These are phyloP conservation scores for Chytriomyces confervae DNA, from an alignment of 192 early-diverging fungal genomes.

Conservation along the genomic window DNA sequence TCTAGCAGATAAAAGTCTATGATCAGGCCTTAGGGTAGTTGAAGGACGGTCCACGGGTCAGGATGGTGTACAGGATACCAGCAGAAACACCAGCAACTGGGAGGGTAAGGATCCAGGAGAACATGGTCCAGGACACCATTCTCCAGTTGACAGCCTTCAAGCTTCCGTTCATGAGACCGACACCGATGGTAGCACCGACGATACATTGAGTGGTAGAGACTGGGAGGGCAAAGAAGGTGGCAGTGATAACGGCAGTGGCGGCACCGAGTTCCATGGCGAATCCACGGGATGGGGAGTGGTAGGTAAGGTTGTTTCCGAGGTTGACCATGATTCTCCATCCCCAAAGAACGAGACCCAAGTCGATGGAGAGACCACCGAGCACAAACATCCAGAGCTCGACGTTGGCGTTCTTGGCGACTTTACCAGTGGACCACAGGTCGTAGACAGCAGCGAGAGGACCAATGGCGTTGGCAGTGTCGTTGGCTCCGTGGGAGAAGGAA, in stretches of 20 bases:
- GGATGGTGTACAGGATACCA: constrained; percentile 75
- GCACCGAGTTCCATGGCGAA: constrained; percentile 82
- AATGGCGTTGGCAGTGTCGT: constrained; percentile 87
- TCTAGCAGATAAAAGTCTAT: too few species aligned
- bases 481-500: constrained; percentile 84
- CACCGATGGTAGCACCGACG: constrained; percentile 72
- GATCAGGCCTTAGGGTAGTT: background rate
- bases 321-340: constrained; percentile 80
- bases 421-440: constrained; percentile 65
- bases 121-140: constrained; percentile 66
- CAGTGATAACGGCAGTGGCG: constrained; percentile 78
- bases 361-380: constrained; percentile 75
- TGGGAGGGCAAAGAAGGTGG: constrained; percentile 77
- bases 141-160: constrained; percentile 43
- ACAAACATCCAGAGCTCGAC: constrained; percentile 80
- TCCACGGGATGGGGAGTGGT: constrained; percentile 79
- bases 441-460: constrained; percentile 81
- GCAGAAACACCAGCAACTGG: constrained; percentile 68
- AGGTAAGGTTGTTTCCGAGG: constrained; percentile 85
- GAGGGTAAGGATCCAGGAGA: constrained; percentile 79
- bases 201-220: constrained; percentile 88
- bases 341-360: constrained; percentile 74
- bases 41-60: constrained; percentile 54
- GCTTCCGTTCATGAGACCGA: constrained; percentile 76
- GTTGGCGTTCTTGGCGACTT: constrained; percentile 58